Percentiles rank a stretch among this genome's conserved stretches.
Conservation (phyloP, 352 stramenopile species). For the Pythium plurisporium region DNA sequence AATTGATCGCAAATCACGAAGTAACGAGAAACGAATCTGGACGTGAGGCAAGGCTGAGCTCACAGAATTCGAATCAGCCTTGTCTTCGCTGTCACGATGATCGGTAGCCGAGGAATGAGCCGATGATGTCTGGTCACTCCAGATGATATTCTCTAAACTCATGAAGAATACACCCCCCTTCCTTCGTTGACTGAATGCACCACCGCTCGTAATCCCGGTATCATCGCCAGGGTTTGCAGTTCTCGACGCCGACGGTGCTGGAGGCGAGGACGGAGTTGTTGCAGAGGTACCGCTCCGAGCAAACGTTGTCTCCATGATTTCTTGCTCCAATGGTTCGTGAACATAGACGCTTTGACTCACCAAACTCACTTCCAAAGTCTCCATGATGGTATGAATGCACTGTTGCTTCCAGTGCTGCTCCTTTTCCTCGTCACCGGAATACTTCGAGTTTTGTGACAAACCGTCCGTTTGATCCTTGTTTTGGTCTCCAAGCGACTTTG, state of each 20-base stretch:
- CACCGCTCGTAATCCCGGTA: neutral
- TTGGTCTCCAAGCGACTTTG: neutral
- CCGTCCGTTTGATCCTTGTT: neutral
- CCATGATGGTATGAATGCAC: slow-evolving; percentile 68
- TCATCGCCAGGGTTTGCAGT: neutral
- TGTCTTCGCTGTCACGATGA: slow-evolving; percentile 16
- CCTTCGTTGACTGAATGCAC: slow-evolving; percentile 13
- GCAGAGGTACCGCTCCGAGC: slow-evolving; percentile 22
- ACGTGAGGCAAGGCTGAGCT: slow-evolving; percentile 37
- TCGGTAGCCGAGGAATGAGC: slow-evolving; percentile 1
- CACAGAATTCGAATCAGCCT: slow-evolving; percentile 3
- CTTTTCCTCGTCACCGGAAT: slow-evolving; percentile 30
- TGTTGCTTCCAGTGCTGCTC: slow-evolving; percentile 70
- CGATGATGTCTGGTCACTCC: slow-evolving; percentile 53
- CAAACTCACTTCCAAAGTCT: slow-evolving; percentile 72
- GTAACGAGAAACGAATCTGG: slow-evolving; percentile 67
- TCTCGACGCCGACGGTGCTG: neutral
- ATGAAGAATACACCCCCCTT: slow-evolving; percentile 72
- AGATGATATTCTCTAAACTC: slow-evolving; percentile 77
- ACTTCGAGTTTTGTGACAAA: slow-evolving; percentile 35
- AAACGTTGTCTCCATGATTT: slow-evolving; percentile 69
- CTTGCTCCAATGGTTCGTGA: slow-evolving; percentile 60
- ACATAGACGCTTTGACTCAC: slow-evolving; percentile 74
- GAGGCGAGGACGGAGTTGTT: slow-evolving; percentile 3
- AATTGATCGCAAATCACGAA: slow-evolving; percentile 61